Percentiles rank a stretch among this genome's conserved stretches.
Evolutionary conservation across 139 green algal species (phyloP).

Genomic region (Tetratostichococcus sp.): DNA sequence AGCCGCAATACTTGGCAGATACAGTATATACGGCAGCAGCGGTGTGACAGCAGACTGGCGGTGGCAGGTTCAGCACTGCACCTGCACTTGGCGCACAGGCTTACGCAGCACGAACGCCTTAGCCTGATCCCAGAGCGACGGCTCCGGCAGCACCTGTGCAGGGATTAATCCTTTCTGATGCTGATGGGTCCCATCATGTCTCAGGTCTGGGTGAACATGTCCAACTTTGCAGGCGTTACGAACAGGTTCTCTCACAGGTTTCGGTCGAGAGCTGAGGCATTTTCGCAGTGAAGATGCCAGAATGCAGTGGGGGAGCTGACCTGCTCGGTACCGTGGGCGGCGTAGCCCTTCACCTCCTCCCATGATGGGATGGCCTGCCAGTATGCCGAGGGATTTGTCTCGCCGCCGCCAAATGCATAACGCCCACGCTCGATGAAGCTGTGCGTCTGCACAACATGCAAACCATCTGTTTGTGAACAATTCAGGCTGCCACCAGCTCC

Average conservation of each 20-base stretch:
- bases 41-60: neutral
- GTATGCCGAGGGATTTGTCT: neutral
- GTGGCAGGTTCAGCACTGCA: neutral
- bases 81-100: neutral
- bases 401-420: constrained; percentile 2
- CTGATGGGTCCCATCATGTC: too few species aligned
- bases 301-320: too few species aligned
- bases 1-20: too few species aligned
- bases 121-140: neutral
- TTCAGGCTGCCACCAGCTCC: neutral
- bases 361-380: neutral
- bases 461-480: neutral
- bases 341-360: constrained; percentile 1
- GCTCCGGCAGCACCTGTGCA: neutral
- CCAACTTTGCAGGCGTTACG: too few species aligned
- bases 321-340: neutral
- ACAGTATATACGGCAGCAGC: neutral
- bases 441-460: constrained; percentile 28
- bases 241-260: too few species aligned
- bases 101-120: neutral
- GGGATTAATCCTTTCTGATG: too few species aligned
- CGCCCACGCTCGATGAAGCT: constrained; percentile 47
- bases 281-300: too few species aligned
- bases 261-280: too few species aligned
- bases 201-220: too few species aligned